Percentiles rank a stretch among this genome's conserved stretches.
Evolutionary conservation across 495 filamentous ascomycete species (phyloP).

Genomic region (Pyrenula aspistea): DNA sequence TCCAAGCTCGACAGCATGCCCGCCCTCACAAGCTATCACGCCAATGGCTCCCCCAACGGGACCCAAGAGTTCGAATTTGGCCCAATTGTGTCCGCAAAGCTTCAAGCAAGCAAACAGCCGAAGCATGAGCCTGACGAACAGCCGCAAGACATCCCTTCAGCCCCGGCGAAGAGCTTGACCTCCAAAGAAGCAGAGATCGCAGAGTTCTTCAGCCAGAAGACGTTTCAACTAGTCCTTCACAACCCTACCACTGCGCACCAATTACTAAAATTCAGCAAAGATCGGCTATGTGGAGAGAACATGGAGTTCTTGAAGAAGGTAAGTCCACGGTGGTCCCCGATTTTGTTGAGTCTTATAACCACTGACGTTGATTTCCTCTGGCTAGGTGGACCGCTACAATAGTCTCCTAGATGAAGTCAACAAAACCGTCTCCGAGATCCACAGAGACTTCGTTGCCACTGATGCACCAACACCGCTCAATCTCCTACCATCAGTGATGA

Average conservation of each 20-base stretch:
- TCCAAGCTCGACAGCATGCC: not conserved
- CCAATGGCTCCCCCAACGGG: not conserved
- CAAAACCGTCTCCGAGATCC: slow-evolving; percentile 30
- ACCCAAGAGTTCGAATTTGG: not conserved
- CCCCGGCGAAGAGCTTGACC: not conserved
- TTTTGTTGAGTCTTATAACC: not conserved
- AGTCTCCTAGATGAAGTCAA: slow-evolving; percentile 23
- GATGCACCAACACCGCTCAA: slow-evolving; percentile 27
- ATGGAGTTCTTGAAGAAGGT: slow-evolving; percentile 39
- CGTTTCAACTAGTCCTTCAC: slow-evolving; percentile 34
- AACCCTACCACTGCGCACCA: slow-evolving; percentile 28
- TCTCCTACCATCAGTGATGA: slow-evolving; percentile 18
- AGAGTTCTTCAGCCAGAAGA: slow-evolving; percentile 30
- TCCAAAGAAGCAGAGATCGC: slow-evolving; percentile 3
- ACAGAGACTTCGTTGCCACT: slow-evolving; percentile 26
- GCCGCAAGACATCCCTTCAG: not conserved
- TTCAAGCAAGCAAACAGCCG: not conserved
- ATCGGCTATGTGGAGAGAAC: slow-evolving; percentile 26
- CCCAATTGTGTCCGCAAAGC: not conserved
- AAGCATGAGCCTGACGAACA: not conserved
- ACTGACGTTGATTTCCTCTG: not conserved
- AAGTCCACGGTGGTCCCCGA: not conserved
- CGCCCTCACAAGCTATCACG: not conserved
- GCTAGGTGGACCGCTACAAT: slow-evolving; percentile 22
- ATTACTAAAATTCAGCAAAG: slow-evolving; percentile 29